Evolutionary conservation across 345 rosid genomes (phyloP).

Genomic region (Ricinus communis): DNA sequence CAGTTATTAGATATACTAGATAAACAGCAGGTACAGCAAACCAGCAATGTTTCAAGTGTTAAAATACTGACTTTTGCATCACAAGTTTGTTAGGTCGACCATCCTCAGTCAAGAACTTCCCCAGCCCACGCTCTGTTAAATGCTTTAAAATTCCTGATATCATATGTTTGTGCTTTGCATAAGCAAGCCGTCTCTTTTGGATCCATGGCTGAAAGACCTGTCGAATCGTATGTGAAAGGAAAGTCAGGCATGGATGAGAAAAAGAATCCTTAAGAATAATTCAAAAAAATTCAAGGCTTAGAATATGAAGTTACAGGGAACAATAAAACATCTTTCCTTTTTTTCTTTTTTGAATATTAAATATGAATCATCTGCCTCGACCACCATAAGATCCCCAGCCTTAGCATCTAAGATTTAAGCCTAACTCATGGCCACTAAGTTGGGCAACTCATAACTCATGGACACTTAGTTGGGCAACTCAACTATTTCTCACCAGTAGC

Average conservation of each 20-base stretch:
- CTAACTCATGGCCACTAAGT: background rate
- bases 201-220: constrained; percentile 86
- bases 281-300: background rate
- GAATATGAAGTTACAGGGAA: too few relatives aligned
- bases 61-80: constrained; percentile 41
- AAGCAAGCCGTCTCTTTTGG: constrained; percentile 74
- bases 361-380: background rate
- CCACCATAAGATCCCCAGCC: background rate
- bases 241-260: background rate
- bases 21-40: background rate
- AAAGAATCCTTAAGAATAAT: background rate
- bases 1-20: background rate
- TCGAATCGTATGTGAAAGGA: background rate
- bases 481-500: background rate
- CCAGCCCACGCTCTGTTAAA: constrained; percentile 58
- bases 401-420: background rate
- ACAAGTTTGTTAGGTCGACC: constrained; percentile 56
- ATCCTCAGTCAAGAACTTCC: constrained; percentile 58
- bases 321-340: too few relatives aligned
- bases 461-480: background rate
- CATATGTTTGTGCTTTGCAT: constrained; percentile 66
- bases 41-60: background rate
- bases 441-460: background rate
- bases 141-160: constrained; percentile 72
- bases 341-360: too few relatives aligned